These are phyloP conservation scores for Boletus tylopilopsis DNA, from an alignment of 768 basidiomycete genomes.

Conservation along the genomic window DNA sequence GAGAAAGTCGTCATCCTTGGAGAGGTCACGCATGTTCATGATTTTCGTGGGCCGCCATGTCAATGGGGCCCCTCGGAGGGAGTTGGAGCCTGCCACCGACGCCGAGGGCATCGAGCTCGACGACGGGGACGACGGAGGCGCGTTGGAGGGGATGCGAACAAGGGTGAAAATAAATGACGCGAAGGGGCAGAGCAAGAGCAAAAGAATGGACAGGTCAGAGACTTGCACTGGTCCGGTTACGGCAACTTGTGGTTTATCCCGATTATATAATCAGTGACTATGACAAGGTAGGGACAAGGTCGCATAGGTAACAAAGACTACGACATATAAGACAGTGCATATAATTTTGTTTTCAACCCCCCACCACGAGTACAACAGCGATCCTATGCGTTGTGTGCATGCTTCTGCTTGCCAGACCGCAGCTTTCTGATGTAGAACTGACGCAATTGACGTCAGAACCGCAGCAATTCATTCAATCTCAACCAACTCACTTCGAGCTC, in stretches of 20 bases:
- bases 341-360: background rate
- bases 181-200: slow-evolving; percentile 27
- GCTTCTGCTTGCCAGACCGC: slow-evolving; percentile 93
- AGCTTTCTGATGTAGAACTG: slow-evolving; percentile 96
- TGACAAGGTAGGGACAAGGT: background rate
- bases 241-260: slow-evolving; percentile 17
- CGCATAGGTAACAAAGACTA: background rate
- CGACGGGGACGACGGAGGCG: slow-evolving; percentile 23
- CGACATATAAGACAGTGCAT: background rate
- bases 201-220: slow-evolving; percentile 18
- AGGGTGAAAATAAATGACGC: slow-evolving; percentile 29
- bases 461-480: background rate
- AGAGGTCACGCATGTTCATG: slow-evolving; percentile 89
- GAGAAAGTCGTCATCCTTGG: slow-evolving; percentile 88
- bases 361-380: background rate
- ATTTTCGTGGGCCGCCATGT: slow-evolving; percentile 82
- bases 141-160: slow-evolving; percentile 9
- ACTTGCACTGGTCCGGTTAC: slow-evolving; percentile 31
- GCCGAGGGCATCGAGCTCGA: slow-evolving; percentile 33
- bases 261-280: slow-evolving; percentile 23
- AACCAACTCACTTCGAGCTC: slow-evolving; percentile 79
- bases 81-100: slow-evolving; percentile 24
- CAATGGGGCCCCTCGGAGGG: slow-evolving; percentile 29
- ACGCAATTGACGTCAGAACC: slow-evolving; percentile 22
- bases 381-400: slow-evolving; percentile 53